Evolutionary conservation across 352 stramenopile genomes (phyloP).

Genomic region (Globisporangium okanoganense): DNA sequence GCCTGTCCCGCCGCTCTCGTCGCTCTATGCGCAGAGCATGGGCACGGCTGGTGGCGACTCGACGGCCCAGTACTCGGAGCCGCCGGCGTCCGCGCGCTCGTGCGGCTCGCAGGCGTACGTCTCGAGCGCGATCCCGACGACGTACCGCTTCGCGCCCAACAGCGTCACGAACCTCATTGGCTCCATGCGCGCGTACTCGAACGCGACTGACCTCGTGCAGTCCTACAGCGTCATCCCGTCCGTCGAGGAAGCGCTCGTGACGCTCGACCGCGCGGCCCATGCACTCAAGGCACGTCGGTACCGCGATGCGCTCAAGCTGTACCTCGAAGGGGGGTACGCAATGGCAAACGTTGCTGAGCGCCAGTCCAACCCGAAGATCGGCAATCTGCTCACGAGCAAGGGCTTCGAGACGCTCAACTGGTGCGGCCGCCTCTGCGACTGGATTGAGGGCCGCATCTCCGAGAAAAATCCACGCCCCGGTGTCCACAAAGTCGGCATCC

Average conservation of each 20-base stretch:
- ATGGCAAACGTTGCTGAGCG: conserved; percentile 81
- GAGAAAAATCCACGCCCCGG: conserved; percentile 72
- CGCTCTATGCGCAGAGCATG: conserved; percentile 11
- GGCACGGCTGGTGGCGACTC: conserved; percentile 7
- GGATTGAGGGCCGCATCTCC: conserved; percentile 77
- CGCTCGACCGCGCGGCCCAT: conserved; percentile 62
- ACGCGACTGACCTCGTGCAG: conserved; percentile 64
- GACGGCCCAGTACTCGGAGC: conserved; percentile 24
- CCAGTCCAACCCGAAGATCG: conserved; percentile 78
- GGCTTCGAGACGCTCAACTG: conserved; percentile 86
- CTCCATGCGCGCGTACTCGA: conserved; percentile 79
- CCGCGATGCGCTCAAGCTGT: conserved; percentile 76
- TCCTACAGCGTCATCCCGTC: conserved; percentile 73
- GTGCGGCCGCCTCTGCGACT: conserved; percentile 75
- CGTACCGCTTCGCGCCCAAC: conserved; percentile 41
- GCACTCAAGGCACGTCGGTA: conserved; percentile 62
- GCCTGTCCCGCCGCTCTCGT: conserved; percentile 7
- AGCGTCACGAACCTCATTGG: conserved; percentile 73
- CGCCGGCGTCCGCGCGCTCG: conserved; percentile 62
- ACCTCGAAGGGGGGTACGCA: conserved; percentile 79
- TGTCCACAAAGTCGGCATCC: conserved; percentile 79
- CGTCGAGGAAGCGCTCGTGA: conserved; percentile 74
- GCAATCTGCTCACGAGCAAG: conserved; percentile 83
- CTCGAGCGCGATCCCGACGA: conserved; percentile 72
- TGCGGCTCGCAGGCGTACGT: conserved; percentile 75